Base-by-base conservation (phyloP, 495 filamentous ascomycete species). In the Penicillium paradoxum region DNA sequence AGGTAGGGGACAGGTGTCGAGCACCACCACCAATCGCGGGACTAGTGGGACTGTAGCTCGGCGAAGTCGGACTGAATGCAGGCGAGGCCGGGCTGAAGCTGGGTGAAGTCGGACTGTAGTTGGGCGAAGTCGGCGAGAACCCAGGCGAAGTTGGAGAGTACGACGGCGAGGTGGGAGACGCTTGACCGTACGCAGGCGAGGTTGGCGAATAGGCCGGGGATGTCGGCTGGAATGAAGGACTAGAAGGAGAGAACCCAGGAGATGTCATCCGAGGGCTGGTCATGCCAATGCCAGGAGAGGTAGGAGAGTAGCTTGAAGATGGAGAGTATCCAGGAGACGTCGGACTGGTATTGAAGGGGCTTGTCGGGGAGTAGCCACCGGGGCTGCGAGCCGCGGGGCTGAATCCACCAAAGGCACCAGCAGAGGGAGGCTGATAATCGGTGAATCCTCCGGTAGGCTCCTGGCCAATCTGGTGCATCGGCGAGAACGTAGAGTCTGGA, bases 121-220 rank as follows among this genome's bases (percentile, higher is more conserved):
- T 77, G 4, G 79, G 79, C 49, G 82, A 85, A 0, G 87, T 90
- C 1, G 90, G 88, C 17, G 85, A 90, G 66, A 90, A 92, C 44
- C 75, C 85, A 27, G 91, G 91, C 36, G 89, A 95, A 0, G 89
- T 91, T 0, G 90, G 90, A 57, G 85, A 90, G 65, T 90, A 92
- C 38, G 79, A 83, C 9, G 88, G 88, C 2, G 79, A 83, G 0
- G 83, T 83, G 7, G 84, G 85, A 2, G 84, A 87, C 11, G 74
- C 79, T 45, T 78, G 84, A 41, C 73, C 73, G 71, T 83, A 81
- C 52, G 77, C 75, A 53, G 90, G 90, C 21, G 89, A 92, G 3
- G 87, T 87, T 1, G 90, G 90, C 21, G 88, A 91, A 71, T 95
- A 95, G 0, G 85, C 88, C 27, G 89, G 89, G 27, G 86, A 91